These are phyloP conservation scores for Boletus barrowsii DNA, from an alignment of 768 basidiomycete species.

Conservation along the genomic window DNA sequence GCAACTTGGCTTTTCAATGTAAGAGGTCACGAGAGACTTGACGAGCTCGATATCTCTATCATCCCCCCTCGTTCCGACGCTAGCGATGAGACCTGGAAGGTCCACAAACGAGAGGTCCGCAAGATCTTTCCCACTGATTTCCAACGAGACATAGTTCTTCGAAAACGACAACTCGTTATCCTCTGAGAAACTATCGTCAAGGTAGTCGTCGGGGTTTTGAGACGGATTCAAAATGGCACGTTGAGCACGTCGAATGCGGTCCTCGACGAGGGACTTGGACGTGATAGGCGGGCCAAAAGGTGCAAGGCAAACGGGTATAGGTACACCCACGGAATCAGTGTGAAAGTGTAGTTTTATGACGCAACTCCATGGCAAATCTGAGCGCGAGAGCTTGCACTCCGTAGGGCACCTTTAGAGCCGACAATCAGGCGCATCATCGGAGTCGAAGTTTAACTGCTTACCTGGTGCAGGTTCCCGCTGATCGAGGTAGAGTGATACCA, in stretches of 20 bases:
- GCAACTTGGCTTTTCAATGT: slow-evolving; percentile 1
- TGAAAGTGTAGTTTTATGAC: not conserved
- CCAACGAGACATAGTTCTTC: slow-evolving; percentile 2
- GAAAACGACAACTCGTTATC: not conserved
- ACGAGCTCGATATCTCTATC: not conserved
- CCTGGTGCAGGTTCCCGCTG: not conserved
- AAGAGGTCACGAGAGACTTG: not conserved
- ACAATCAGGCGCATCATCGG: too few species aligned
- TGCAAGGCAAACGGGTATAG: not conserved
- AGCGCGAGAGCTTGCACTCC: slow-evolving; percentile 1
- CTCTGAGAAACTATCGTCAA: not conserved
- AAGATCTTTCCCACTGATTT: not conserved
- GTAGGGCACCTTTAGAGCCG: not conserved
- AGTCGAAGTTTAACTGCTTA: not conserved
- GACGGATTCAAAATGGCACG: slow-evolving; percentile 1
- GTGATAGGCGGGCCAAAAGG: not conserved
- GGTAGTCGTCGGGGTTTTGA: not conserved
- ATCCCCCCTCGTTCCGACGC: not conserved
- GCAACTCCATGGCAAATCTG: not conserved
- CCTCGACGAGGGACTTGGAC: not conserved
- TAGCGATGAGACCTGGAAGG: slow-evolving; percentile 2
- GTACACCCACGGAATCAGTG: not conserved
- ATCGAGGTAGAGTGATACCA: slow-evolving; percentile 1
- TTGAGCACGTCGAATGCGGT: not conserved
- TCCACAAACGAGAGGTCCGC: slow-evolving; percentile 4